A percentile compares a stretch with the other conserved stretches of the same genome.
These are phyloP conservation scores for Aspergillus arachidicola DNA, from an alignment of 2,329 filamentous ascomycete genomes.

Conservation along the genomic window DNA sequence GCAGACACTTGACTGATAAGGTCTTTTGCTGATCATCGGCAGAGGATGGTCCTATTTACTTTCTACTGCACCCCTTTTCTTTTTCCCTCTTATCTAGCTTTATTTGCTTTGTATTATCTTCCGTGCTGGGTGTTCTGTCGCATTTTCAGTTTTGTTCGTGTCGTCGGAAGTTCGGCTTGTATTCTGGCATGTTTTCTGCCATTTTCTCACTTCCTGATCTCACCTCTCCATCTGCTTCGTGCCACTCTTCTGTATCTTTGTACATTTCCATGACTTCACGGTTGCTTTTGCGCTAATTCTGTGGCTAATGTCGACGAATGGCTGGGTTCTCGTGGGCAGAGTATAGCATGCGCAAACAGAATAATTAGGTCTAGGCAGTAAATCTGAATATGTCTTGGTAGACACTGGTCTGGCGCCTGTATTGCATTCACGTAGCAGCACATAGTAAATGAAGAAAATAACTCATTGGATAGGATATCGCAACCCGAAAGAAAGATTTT, in stretches of 20 bases:
- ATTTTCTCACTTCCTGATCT: slow-evolving; percentile 15
- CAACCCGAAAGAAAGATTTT: no score
- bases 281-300: slow-evolving; percentile 23
- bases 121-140: slow-evolving; percentile 27
- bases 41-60: slow-evolving; percentile 10
- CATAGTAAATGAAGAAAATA: neutral
- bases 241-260: slow-evolving; percentile 25
- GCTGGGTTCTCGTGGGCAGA: neutral
- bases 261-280: slow-evolving; percentile 34
- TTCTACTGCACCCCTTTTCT: slow-evolving; percentile 13
- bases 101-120: slow-evolving; percentile 19
- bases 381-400: slow-evolving; percentile 1
- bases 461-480: neutral
- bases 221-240: slow-evolving; percentile 18
- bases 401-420: neutral
- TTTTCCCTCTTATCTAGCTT: slow-evolving; percentile 13
- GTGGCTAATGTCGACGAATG: slow-evolving; percentile 11
- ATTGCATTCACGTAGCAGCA: neutral
- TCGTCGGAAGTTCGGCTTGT: slow-evolving; percentile 8
- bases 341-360: neutral
- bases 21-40: neutral
- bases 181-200: slow-evolving; percentile 16
- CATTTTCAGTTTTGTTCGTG: slow-evolving; percentile 11
- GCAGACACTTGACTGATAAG: neutral
- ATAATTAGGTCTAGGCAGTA: slow-evolving; percentile 1